Percentiles rank a stretch among this genome's conserved stretches.
These are phyloP conservation scores for Amphichorda felina DNA, from an alignment of 2,329 filamentous ascomycete genomes.

Conservation along the genomic window DNA sequence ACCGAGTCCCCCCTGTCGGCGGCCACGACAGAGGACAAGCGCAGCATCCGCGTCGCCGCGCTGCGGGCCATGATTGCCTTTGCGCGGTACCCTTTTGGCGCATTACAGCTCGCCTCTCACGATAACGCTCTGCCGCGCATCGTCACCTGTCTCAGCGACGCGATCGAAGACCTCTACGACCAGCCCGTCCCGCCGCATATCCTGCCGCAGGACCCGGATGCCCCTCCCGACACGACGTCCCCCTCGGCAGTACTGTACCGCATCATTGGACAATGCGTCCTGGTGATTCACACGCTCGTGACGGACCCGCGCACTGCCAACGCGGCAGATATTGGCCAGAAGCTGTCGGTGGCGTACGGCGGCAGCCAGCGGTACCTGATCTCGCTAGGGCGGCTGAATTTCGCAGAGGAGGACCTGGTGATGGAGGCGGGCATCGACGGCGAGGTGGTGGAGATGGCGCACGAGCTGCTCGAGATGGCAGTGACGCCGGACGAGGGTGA, in stretches of 20 bases:
- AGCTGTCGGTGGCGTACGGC: conserved; percentile 57
- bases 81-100: conserved; percentile 49
- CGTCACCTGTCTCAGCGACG: conserved; percentile 48
- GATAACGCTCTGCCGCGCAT: conserved; percentile 61
- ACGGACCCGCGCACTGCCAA: conserved; percentile 33
- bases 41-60: conserved; percentile 30
- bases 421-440: conserved; percentile 67
- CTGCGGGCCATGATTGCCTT: conserved; percentile 48
- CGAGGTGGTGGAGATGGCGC: conserved; percentile 69
- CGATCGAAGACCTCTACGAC: conserved; percentile 67
- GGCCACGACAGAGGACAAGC: conserved; percentile 24
- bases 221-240: conserved; percentile 6
- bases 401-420: conserved; percentile 65
- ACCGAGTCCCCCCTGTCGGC: conserved; percentile 36
- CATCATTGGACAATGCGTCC: conserved; percentile 35
- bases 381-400: conserved; percentile 71
- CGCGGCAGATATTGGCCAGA: conserved; percentile 52
- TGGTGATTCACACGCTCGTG: conserved; percentile 39
- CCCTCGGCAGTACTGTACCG: conserved; percentile 22
- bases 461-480: conserved; percentile 67
- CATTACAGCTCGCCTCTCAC: conserved; percentile 54
- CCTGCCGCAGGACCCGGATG: conserved; percentile 11
- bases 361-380: conserved; percentile 75
- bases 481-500: conserved; percentile 63
- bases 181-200: conserved; percentile 30